A percentile compares a stretch with the other conserved stretches of the same genome.
Conservation (phyloP, 2,329 filamentous ascomycete species). For the Aureobasidium mangrovei region DNA sequence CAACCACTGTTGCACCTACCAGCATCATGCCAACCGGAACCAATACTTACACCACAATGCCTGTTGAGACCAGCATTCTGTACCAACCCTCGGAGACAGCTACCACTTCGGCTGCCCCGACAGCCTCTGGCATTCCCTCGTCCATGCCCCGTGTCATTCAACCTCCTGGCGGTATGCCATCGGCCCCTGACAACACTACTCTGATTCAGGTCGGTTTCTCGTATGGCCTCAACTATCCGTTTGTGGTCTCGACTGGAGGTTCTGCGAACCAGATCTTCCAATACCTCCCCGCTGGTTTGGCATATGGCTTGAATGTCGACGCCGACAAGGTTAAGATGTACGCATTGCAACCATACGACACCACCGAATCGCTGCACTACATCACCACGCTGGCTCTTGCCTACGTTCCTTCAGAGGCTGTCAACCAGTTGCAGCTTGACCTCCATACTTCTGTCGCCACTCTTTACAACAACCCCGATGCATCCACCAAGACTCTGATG, state of each 20-base stretch:
- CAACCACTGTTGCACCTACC: slow-evolving; percentile 26
- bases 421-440: slow-evolving; percentile 54
- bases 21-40: slow-evolving; percentile 41
- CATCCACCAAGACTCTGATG: slow-evolving; percentile 64
- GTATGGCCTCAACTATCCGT: slow-evolving; percentile 71
- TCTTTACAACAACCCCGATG: slow-evolving; percentile 62
- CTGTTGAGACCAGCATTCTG: slow-evolving; percentile 54
- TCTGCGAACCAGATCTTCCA: slow-evolving; percentile 80
- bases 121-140: slow-evolving; percentile 50
- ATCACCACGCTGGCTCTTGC: slow-evolving; percentile 65
- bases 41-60: slow-evolving; percentile 36
- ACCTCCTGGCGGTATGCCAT: slow-evolving; percentile 52
- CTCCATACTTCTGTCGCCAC: slow-evolving; percentile 62
- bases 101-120: slow-evolving; percentile 30
- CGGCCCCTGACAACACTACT: slow-evolving; percentile 54
- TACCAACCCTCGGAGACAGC: slow-evolving; percentile 41
- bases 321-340: slow-evolving; percentile 53
- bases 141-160: slow-evolving; percentile 67
- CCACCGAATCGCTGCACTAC: slow-evolving; percentile 58
- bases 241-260: slow-evolving; percentile 61
- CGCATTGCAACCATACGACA: slow-evolving; percentile 69
- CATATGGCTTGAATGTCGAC: slow-evolving; percentile 49
- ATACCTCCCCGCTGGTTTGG: slow-evolving; percentile 63
- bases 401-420: slow-evolving; percentile 37
- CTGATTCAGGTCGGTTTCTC: slow-evolving; percentile 80